Evolutionary conservation across 2,329 filamentous ascomycete genomes (phyloP).

Genomic region (Venturia asperata): DNA sequence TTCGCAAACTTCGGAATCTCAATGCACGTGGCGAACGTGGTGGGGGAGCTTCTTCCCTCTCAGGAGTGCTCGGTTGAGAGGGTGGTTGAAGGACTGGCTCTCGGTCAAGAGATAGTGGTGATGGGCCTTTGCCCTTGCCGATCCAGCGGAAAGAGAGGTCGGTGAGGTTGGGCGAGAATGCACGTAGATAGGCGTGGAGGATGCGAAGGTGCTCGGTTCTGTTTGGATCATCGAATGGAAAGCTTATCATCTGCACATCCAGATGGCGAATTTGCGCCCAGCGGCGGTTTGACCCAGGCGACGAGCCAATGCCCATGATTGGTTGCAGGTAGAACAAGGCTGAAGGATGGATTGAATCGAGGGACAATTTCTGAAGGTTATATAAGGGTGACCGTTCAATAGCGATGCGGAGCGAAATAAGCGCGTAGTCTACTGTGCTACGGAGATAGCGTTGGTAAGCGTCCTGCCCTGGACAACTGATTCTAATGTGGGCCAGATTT

Average conservation of each 20-base stretch:
- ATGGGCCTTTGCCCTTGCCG: constrained; percentile 59
- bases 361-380: constrained; percentile 61
- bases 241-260: constrained; percentile 64
- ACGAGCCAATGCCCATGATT: constrained; percentile 64
- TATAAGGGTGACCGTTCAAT: constrained; percentile 64
- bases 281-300: constrained; percentile 61
- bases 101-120: constrained; percentile 61
- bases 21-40: constrained; percentile 38
- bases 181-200: constrained; percentile 71
- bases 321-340: constrained; percentile 74
- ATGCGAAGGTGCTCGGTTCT: constrained; percentile 56
- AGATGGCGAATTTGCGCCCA: constrained; percentile 75
- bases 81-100: constrained; percentile 45
- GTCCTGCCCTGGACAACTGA: constrained; percentile 68
- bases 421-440: constrained; percentile 76
- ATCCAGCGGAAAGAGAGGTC: constrained; percentile 73
- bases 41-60: constrained; percentile 25
- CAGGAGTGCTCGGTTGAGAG: background rate
- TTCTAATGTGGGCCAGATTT: constrained; percentile 65
- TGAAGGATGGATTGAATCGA: constrained; percentile 66
- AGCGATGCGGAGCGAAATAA: constrained; percentile 79
- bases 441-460: constrained; percentile 61
- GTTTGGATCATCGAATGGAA: constrained; percentile 50
- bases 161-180: constrained; percentile 58
- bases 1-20: constrained; percentile 59